Percentiles rank a stretch among this genome's conserved stretches.
These are phyloP conservation scores for Wallacemonas sp. DNA, from an alignment of 208 protist species.

Conservation along the genomic window DNA sequence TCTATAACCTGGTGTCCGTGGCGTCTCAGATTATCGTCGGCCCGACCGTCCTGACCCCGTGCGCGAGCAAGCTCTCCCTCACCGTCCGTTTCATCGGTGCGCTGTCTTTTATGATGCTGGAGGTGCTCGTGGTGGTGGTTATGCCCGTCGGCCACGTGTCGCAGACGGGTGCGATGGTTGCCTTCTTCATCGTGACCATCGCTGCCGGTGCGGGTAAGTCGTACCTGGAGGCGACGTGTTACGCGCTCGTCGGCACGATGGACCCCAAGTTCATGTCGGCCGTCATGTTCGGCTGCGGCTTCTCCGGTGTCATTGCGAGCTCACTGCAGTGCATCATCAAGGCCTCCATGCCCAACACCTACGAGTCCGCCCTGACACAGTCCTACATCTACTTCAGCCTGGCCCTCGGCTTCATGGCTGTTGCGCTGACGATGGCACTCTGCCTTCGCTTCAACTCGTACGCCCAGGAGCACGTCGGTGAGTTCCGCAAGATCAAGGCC, in stretches of 20 bases:
- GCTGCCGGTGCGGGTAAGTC: slow-evolving; percentile 66
- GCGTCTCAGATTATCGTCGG: slow-evolving; percentile 61
- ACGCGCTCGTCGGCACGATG: slow-evolving; percentile 78
- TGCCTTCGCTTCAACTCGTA: slow-evolving; percentile 65
- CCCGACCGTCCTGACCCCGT: slow-evolving; percentile 63
- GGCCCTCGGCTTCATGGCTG: slow-evolving; percentile 55
- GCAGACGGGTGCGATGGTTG: slow-evolving; percentile 51
- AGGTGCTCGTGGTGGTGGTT: slow-evolving; percentile 65
- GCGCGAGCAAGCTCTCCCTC: slow-evolving; percentile 53
- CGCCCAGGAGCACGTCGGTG: slow-evolving; percentile 68
- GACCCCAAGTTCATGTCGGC: slow-evolving; percentile 84
- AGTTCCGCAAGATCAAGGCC: slow-evolving; percentile 57
- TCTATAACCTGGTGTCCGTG: slow-evolving; percentile 77
- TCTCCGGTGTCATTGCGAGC: slow-evolving; percentile 69
- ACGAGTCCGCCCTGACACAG: slow-evolving; percentile 44
- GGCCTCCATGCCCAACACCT: slow-evolving; percentile 54
- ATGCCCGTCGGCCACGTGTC: slow-evolving; percentile 50
- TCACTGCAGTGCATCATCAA: slow-evolving; percentile 88
- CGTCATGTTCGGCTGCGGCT: slow-evolving; percentile 86
- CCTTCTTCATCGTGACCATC: slow-evolving; percentile 71
- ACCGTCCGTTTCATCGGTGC: slow-evolving; percentile 51
- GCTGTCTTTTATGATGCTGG: slow-evolving; percentile 60
- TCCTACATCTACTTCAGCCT: slow-evolving; percentile 85
- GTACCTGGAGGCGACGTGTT: slow-evolving; percentile 86
- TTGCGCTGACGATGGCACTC: slow-evolving; percentile 52